phyloP scores from a whole-genome alignment of 768 basidiomycete genomes.

The Tulasnella sp. region DNA sequence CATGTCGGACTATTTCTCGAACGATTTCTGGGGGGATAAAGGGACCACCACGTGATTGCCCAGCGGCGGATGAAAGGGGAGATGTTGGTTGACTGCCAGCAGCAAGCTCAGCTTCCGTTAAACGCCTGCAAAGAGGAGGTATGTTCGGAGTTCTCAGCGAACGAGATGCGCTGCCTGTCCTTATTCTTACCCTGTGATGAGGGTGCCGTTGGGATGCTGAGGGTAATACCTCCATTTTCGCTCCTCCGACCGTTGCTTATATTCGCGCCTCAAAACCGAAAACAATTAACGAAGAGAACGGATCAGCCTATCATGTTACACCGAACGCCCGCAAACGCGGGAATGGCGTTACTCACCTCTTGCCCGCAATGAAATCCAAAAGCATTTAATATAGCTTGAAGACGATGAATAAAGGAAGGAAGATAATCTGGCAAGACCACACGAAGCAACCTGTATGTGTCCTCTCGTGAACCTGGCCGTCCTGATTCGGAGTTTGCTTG shows the following conservation, averaged over 20 bases:
- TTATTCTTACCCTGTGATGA: neutral
- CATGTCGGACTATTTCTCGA: neutral
- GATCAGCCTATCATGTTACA: neutral
- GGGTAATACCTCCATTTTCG: neutral
- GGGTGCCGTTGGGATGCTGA: neutral
- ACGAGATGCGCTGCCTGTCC: neutral
- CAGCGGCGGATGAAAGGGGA: neutral
- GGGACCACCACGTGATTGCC: neutral
- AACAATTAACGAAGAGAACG: neutral
- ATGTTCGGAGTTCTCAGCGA: neutral
- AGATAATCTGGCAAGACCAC: neutral
- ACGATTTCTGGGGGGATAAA: neutral
- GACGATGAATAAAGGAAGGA: neutral
- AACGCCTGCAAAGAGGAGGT: neutral
- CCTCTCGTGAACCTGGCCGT: no score
- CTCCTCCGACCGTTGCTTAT: neutral
- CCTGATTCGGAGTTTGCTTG: no score
- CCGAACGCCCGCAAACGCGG: neutral
- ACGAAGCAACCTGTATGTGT: no score
- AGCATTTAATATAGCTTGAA: neutral
- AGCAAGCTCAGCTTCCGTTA: neutral
- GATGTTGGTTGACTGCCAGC: neutral
- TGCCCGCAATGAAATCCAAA: neutral
- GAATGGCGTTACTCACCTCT: neutral
- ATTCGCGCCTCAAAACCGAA: neutral